Evolutionary conservation across 106 monocot species (phyloP).

Genomic region (Apostasia ramifera): DNA sequence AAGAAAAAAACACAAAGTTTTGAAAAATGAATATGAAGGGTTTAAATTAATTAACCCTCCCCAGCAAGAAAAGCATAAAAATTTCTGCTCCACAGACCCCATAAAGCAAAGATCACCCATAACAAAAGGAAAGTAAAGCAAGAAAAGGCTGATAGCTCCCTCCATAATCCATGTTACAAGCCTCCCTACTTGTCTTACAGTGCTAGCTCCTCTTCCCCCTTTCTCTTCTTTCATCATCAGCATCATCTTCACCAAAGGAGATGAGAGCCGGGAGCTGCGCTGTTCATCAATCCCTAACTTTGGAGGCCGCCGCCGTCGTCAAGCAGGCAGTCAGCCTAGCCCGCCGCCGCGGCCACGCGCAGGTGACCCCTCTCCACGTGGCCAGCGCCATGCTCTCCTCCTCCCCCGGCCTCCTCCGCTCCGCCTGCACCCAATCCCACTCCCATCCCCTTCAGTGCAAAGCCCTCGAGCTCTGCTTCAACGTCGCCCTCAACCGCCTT

Average conservation of each 20-base stretch:
- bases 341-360: constrained; percentile 74
- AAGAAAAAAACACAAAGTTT: too few relatives aligned
- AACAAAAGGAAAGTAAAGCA: too few relatives aligned
- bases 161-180: too few relatives aligned
- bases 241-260: background rate
- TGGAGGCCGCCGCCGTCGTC: constrained; percentile 59
- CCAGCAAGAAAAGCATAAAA: too few relatives aligned
- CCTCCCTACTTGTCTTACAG: too few relatives aligned
- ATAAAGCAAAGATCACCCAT: too few relatives aligned
- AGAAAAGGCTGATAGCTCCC: too few relatives aligned
- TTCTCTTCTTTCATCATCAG: too few relatives aligned
- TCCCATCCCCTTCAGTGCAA: constrained; percentile 92
- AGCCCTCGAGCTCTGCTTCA: constrained; percentile 92
- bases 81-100: too few relatives aligned
- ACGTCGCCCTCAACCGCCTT: constrained; percentile 92
- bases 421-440: constrained; percentile 77
- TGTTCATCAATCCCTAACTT: constrained; percentile 60
- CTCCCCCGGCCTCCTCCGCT: constrained; percentile 53
- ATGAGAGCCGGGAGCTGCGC: constrained; percentile 79
- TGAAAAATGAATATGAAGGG: too few relatives aligned
- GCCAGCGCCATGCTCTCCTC: constrained; percentile 83
- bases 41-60: too few relatives aligned
- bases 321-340: constrained; percentile 75
- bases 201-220: too few relatives aligned
- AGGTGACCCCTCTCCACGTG: constrained; percentile 89